Conservation (phyloP, 2,329 filamentous ascomycete genomes). For the Hypoxylon sp. region DNA sequence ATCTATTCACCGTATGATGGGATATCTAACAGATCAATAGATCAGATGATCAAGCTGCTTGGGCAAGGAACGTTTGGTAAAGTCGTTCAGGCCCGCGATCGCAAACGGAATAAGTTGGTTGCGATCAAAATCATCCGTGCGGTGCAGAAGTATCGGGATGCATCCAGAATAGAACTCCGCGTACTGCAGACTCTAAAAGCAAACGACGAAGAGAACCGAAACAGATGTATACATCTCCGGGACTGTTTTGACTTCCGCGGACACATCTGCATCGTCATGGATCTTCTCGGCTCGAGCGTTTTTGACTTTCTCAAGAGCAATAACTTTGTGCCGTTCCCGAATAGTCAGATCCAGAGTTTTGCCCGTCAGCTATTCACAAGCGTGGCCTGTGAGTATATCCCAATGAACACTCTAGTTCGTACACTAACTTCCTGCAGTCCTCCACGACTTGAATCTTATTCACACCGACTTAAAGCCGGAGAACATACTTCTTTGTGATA, state of each 20-base stretch:
- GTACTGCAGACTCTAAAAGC: slow-evolving; percentile 91
- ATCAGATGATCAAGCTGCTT: slow-evolving; percentile 87
- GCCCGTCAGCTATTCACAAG: slow-evolving; percentile 96
- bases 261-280: slow-evolving; percentile 89
- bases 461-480: slow-evolving; percentile 83
- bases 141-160: slow-evolving; percentile 97
- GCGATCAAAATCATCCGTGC: slow-evolving; percentile 98
- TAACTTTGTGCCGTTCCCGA: slow-evolving; percentile 94
- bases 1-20: not conserved
- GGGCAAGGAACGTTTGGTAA: slow-evolving; percentile 99
- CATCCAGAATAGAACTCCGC: slow-evolving; percentile 90
- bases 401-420: not conserved
- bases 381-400: slow-evolving; percentile 81
- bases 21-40: slow-evolving; percentile 56
- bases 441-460: slow-evolving; percentile 96
- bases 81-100: slow-evolving; percentile 91
- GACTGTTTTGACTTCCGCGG: slow-evolving; percentile 98
- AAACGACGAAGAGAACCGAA: slow-evolving; percentile 91
- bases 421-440: slow-evolving; percentile 63
- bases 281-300: slow-evolving; percentile 88
- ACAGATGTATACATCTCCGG: slow-evolving; percentile 94
- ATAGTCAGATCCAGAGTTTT: slow-evolving; percentile 97
- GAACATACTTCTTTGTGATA: slow-evolving; percentile 73
- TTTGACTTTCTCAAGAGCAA: slow-evolving; percentile 99
- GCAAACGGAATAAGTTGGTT: slow-evolving; percentile 77